Evolutionary conservation across 2,329 filamentous ascomycete species (phyloP).

Genomic region (Ophiognomonia clavigignenti-juglandacearum): DNA sequence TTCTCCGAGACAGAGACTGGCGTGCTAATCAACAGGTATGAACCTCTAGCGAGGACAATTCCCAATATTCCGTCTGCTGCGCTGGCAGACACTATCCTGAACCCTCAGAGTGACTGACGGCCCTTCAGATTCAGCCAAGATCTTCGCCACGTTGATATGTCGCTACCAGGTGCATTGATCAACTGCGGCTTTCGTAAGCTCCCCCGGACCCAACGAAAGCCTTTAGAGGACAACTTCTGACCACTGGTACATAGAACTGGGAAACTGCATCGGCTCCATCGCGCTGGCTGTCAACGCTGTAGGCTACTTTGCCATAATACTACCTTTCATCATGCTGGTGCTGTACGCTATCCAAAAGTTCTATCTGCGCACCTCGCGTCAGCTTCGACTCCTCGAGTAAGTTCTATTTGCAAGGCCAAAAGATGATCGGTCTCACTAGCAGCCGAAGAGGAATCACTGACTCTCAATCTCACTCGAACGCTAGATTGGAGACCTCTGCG

Average conservation of each 20-base stretch:
- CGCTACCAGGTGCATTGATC: conserved; percentile 2
- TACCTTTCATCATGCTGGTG: conserved; percentile 39
- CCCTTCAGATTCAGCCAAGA: conserved; percentile 8
- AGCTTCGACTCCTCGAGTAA: conserved; percentile 51
- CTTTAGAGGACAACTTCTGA: neutral
- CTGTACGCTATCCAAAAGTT: conserved; percentile 46
- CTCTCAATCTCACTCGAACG: conserved; percentile 16
- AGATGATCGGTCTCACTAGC: no score
- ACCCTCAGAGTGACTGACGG: neutral
- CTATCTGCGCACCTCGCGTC: conserved; percentile 53
- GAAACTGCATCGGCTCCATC: conserved; percentile 1
- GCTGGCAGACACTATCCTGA: neutral
- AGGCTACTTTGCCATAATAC: conserved; percentile 27
- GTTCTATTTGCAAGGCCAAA: conserved; percentile 42
- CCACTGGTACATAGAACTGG: neutral
- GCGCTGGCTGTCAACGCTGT: neutral
- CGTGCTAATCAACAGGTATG: conserved; percentile 15
- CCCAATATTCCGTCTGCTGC: no score
- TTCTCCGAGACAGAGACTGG: conserved; percentile 19
- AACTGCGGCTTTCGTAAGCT: conserved; percentile 3
- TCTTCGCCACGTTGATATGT: conserved; percentile 5
- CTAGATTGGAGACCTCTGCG: conserved; percentile 4
- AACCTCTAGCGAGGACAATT: no score
- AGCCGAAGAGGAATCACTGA: neutral
- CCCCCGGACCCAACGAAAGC: neutral